Evolutionary conservation across 441 rosid species (phyloP).

Genomic region (Macaranga tanarius): DNA sequence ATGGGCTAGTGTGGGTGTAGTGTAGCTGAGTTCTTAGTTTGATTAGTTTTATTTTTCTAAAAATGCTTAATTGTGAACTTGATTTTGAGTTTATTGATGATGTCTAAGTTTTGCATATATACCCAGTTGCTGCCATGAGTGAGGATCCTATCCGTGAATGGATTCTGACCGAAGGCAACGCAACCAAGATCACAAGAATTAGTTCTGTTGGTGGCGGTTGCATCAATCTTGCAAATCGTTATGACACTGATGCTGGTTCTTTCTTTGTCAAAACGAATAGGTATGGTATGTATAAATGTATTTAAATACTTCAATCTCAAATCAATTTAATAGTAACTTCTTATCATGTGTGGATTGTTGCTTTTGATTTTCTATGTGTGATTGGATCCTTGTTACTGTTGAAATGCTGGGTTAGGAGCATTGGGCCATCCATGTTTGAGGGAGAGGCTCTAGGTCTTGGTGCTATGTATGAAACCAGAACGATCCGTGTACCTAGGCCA

Average conservation of each 20-base stretch:
- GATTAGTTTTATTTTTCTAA: neutral
- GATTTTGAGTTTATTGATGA: conserved; percentile 7
- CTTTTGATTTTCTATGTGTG: conserved; percentile 3
- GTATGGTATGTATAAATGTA: conserved; percentile 23
- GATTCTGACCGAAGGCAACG: conserved; percentile 86
- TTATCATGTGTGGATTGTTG: neutral
- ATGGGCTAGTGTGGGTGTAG: too few relatives aligned
- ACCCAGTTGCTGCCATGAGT: conserved; percentile 64
- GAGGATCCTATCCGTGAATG: conserved; percentile 80
- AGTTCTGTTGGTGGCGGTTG: conserved; percentile 91
- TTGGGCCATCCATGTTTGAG: conserved; percentile 83
- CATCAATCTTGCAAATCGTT: conserved; percentile 72
- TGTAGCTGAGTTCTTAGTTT: neutral
- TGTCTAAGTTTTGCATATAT: conserved; percentile 16
- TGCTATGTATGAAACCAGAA: conserved; percentile 73
- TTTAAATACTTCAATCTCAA: neutral
- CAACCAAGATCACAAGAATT: conserved; percentile 57
- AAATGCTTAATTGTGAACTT: neutral
- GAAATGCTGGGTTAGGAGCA: conserved; percentile 48
- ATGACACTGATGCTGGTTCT: conserved; percentile 75
- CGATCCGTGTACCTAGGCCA: conserved; percentile 81
- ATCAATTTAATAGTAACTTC: neutral
- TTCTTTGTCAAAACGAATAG: conserved; percentile 88
- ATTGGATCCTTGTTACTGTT: conserved; percentile 13
- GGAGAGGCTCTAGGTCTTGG: conserved; percentile 89